Conservation (phyloP, 805 yeast genomes). For the Myxozyma melibiosi region DNA sequence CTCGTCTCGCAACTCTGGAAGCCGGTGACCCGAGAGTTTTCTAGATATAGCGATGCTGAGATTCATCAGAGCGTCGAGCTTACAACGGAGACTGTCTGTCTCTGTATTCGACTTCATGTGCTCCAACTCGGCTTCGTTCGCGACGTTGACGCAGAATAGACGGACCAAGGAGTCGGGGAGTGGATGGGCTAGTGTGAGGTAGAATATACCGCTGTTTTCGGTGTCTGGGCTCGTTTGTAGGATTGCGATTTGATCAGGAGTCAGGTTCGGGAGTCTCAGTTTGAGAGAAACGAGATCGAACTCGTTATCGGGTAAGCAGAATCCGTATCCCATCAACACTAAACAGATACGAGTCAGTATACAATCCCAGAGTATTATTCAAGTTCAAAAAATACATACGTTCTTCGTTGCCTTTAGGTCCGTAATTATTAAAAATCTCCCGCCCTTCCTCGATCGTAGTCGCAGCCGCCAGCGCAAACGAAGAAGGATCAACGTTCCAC, state of each 20-base stretch:
- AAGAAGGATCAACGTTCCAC: conserved; percentile 52
- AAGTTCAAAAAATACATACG: conserved; percentile 13
- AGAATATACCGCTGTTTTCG: background rate
- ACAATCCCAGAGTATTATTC: background rate
- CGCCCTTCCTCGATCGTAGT: conserved; percentile 40
- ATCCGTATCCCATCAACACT: conserved; percentile 78
- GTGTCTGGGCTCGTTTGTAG: background rate
- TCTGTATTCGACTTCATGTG: background rate
- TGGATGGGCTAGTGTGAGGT: conserved; percentile 8
- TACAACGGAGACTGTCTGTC: conserved; percentile 10
- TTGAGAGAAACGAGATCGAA: conserved; percentile 62
- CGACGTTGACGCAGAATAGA: conserved; percentile 13
- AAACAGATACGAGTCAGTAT: background rate
- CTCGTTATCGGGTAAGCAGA: conserved; percentile 58
- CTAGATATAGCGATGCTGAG: conserved; percentile 8
- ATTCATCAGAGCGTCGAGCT: conserved; percentile 10
- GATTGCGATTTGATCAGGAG: background rate
- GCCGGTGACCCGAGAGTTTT: background rate
- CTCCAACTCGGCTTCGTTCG: conserved; percentile 8
- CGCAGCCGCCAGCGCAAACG: conserved; percentile 47
- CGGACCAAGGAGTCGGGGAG: conserved; percentile 12
- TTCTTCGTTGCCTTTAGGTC: conserved; percentile 85
- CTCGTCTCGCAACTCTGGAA: conserved; percentile 1
- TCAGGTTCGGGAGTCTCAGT: conserved; percentile 38
- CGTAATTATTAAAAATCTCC: conserved; percentile 80